Percentiles rank a stretch among this genome's conserved stretches.
Conservation (phyloP, 148 eudicot species). For the Rhododendron ferrugineum region DNA sequence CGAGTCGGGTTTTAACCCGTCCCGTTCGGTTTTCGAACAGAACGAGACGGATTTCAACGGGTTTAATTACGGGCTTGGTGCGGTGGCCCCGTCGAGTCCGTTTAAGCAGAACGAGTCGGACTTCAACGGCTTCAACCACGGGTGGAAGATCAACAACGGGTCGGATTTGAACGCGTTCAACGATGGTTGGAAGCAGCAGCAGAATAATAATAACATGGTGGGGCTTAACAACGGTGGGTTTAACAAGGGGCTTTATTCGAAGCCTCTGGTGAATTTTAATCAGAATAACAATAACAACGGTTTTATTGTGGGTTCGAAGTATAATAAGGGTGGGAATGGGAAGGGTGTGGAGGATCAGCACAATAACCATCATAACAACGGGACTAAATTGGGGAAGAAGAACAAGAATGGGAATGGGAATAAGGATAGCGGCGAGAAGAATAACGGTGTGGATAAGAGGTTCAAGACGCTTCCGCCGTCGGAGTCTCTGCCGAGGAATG, state of each 20-base stretch:
- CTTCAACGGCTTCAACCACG: constrained; percentile 20
- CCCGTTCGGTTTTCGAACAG: not conserved
- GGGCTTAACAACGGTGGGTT: constrained; percentile 78
- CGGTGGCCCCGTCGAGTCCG: not conserved
- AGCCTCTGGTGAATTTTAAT: constrained; percentile 33
- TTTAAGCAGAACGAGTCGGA: constrained; percentile 9
- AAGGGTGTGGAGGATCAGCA: constrained; percentile 28
- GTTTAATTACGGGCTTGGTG: not conserved
- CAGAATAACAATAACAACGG: constrained; percentile 18
- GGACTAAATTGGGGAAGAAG: constrained; percentile 61
- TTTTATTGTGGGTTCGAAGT: constrained; percentile 26
- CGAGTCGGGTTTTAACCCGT: not conserved
- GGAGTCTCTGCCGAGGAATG: constrained; percentile 80
- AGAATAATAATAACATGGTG: not conserved
- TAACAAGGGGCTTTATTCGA: constrained; percentile 72
- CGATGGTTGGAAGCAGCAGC: constrained; percentile 17
- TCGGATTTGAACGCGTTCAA: constrained; percentile 18
- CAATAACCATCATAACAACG: constrained; percentile 31
- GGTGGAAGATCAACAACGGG: constrained; percentile 12
- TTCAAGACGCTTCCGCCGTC: constrained; percentile 91
- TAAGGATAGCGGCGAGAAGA: constrained; percentile 19
- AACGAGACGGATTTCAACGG: not conserved
- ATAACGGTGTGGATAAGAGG: constrained; percentile 74
- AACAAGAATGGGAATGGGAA: constrained; percentile 32
- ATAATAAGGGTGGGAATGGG: constrained; percentile 23